Base-by-base conservation (phyloP, 768 basidiomycete species). In the Pulveroboletus frians region DNA sequence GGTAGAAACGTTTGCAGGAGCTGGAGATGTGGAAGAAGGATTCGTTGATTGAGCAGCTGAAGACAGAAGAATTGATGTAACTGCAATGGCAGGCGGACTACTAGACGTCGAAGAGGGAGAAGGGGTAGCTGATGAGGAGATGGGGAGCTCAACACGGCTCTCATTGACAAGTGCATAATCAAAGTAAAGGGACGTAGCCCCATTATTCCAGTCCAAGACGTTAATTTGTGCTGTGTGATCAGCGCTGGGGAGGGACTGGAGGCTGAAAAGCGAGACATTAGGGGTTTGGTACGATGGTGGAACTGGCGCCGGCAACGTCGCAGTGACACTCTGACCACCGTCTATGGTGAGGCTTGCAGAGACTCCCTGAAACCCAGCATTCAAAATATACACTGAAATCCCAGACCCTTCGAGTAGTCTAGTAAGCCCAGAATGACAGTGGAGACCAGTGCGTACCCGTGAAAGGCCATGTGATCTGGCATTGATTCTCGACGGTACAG, bases 211-310 rank as follows among this genome's bases (percentile, higher is more conserved):
- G 26, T 49, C 36, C 31, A 52, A 23, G 13, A 60, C 35, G 15
- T 34, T 49, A 13, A 56, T 49, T 5, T 37, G 46, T 10, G 47
- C 46, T 18, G 46, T 56, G 23, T 60, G 58, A 14, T 47, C 26
- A 4, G 46, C 39, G 3, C 37, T 48, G 5, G 54, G 40, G 7
- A 60, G 45, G 6, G 17, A 32, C 32, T 60, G 58, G 18, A 53
- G 4, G 37, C 47, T n/a, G 36, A 49, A 60, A n/a, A 60, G 37
- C 2, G 48, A 47, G 11, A 60, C 52, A 15, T 57, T 60, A 0
- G 49, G 46, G 5, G 43, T 46, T 43, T 60, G 57, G 27, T 53
- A 57, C 3, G 13, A 39, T 0, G 59, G 52, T 17, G 48, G 43
- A 13, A 30, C 18, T n/a, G 59, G 50, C 4, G 50, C n/a, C 0